These are phyloP conservation scores for Diaporthe sp. DNA, from an alignment of 2,329 filamentous ascomycete species.

Conservation along the genomic window DNA sequence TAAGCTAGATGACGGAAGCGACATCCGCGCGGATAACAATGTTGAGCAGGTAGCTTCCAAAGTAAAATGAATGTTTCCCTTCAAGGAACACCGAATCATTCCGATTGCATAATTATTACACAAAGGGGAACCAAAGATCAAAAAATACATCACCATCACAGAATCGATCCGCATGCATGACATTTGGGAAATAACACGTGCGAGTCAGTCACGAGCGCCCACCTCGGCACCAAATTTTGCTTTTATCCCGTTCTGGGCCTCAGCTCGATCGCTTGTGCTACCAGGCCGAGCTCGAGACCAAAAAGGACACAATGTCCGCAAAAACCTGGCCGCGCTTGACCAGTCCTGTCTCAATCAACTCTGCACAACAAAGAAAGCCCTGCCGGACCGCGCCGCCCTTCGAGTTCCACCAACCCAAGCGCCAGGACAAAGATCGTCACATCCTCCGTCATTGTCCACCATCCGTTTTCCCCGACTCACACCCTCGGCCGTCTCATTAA, in stretches of 20 bases:
- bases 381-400: not conserved
- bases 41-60: too few relatives aligned
- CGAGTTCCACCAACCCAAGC: not conserved
- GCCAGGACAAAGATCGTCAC: not conserved
- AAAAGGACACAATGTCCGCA: conserved; percentile 27
- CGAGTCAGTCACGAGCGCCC: conserved; percentile 9
- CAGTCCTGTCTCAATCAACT: not conserved
- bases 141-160: not conserved
- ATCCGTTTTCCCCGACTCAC: not conserved
- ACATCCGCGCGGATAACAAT: too few relatives aligned
- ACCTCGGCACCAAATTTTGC: not conserved
- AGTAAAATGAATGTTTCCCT: too few relatives aligned
- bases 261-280: not conserved
- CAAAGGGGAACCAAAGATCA: too few relatives aligned
- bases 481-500: not conserved
- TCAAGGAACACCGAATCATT: too few relatives aligned
- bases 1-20: too few relatives aligned
- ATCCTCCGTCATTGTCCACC: not conserved
- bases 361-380: not conserved
- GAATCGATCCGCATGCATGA: not conserved
- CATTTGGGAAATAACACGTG: not conserved
- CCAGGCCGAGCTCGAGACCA: not conserved
- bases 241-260: conserved; percentile 2
- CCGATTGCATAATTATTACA: too few relatives aligned
- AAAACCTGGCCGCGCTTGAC: not conserved